Base-by-base conservation (phyloP, 2,329 filamentous ascomycete species). In the Leptosphaerulina australis region DNA sequence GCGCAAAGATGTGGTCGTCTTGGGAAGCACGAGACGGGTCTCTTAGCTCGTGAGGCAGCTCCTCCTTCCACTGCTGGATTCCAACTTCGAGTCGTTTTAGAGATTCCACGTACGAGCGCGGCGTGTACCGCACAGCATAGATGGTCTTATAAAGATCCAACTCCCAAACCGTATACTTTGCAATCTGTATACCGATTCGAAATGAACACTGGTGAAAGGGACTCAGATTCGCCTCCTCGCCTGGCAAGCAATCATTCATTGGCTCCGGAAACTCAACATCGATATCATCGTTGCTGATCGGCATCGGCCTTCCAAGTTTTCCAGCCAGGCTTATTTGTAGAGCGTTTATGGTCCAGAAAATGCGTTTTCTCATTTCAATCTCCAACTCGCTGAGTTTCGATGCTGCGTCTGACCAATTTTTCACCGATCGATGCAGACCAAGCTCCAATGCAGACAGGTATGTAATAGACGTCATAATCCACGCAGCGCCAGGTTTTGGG, bases 291-390 rank as follows among this genome's bases (percentile, higher is more conserved):
- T 86, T 76, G 9, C 84, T 82, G 37, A 94, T 81, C 1, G 86
- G 83, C 81, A 94, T 88, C 1, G 90, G 90, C 12, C 86, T 81
- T 14, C 90, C 90, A 26, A 92, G 82, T 50, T 88, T 89, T 15
- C 88, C 88, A 59, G 85, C 85, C 8, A 93, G 76, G n/a, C 83
- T 84, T 8, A 88, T 79, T 52, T 85, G 81, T 11, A 91, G 78
- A 4, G 81, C 77, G 30, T 91, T 73, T 9, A 92, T 79, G 5
- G 80, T 80, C 88, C 89, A 95, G 78, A 90, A 95, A 0, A 86
- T 80, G 12, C 90, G 81, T 73, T 92, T 92, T 18, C 90, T 82
- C 71, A 92, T 80, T 68, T 95, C 90, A 51, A 88, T 83, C 5
- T 88, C 83, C 1, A 91, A 78, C n/a, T 74, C 66, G 62, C 78